A percentile compares a stretch with the other conserved stretches of the same genome.
Conservation (phyloP, 805 yeast genomes). For the Ascoidea asiatica region DNA sequence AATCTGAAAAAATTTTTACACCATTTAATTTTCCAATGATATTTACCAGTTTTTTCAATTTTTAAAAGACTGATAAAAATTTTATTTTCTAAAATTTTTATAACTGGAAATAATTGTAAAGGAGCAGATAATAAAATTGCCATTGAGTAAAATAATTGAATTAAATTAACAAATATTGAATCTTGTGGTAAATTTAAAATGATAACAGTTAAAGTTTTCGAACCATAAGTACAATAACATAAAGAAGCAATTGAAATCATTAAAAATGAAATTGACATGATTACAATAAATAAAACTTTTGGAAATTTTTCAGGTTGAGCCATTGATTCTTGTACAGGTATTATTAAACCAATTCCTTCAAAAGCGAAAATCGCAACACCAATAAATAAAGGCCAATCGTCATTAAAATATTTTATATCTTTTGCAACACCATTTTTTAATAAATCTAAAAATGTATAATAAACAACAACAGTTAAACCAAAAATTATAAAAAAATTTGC, state of each 20-base stretch:
- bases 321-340: conserved; percentile 79
- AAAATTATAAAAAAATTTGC: conserved; percentile 58
- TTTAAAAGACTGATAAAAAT: conserved; percentile 27
- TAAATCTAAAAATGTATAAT: conserved; percentile 37
- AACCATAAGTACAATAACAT: conserved; percentile 63
- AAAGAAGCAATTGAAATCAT: conserved; percentile 53
- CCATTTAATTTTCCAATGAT: conserved; percentile 44
- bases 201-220: conserved; percentile 50
- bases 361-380: conserved; percentile 85
- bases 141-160: conserved; percentile 58
- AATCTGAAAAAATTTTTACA: conserved; percentile 46
- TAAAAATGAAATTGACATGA: conserved; percentile 44
- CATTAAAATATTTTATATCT: conserved; percentile 41
- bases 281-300: conserved; percentile 44
- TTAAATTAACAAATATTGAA: conserved; percentile 43
- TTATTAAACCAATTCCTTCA: conserved; percentile 73
- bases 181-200: conserved; percentile 60
- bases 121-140: conserved; percentile 74
- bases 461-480: conserved; percentile 53
- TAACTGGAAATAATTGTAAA: conserved; percentile 70
- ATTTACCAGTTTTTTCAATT: conserved; percentile 38
- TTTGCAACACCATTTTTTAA: conserved; percentile 30
- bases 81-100: conserved; percentile 54
- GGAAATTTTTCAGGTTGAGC: conserved; percentile 63
- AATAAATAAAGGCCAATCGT: conserved; percentile 56